phyloP scores from a whole-genome alignment of 371 early-diverging fungal genomes.

The Syncephalastrum monosporum region DNA sequence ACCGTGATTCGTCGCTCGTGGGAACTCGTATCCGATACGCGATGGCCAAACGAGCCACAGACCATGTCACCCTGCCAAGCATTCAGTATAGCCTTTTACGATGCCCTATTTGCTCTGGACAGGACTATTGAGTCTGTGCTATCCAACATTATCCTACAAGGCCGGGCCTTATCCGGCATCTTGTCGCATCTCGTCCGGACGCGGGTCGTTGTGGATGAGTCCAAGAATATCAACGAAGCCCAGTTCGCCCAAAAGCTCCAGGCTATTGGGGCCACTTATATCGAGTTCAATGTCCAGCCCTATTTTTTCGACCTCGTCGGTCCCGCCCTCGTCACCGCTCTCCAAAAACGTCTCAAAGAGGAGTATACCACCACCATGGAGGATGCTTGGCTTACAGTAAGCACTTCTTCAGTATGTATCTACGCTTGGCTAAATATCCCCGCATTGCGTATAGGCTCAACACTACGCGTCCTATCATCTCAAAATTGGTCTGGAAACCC shows the following conservation, averaged over 20 bases:
- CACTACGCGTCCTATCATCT: conserved; percentile 29
- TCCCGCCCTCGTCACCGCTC: conserved; percentile 32
- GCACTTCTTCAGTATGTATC: neutral
- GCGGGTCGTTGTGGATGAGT: conserved; percentile 9
- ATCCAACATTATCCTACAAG: conserved; percentile 30
- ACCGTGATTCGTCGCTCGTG: conserved; percentile 27
- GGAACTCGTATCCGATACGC: conserved; percentile 24
- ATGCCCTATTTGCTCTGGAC: conserved; percentile 28
- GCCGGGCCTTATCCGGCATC: conserved; percentile 33
- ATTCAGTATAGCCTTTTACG: conserved; percentile 30
- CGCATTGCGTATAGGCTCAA: conserved; percentile 17
- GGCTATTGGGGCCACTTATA: conserved; percentile 36
- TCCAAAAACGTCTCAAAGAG: conserved; percentile 28
- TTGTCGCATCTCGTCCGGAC: conserved; percentile 22
- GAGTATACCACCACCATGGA: conserved; percentile 33
- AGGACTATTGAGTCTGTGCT: conserved; percentile 18
- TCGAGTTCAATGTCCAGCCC: conserved; percentile 32
- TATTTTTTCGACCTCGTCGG: conserved; percentile 30
- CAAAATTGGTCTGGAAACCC: conserved; percentile 34
- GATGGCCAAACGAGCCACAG: conserved; percentile 15
- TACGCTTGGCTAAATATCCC: too few species aligned
- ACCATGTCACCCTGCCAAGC: conserved; percentile 27
- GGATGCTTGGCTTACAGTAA: conserved; percentile 38
- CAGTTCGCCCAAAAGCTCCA: conserved; percentile 7
- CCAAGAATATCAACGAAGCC: neutral